Evolutionary conservation across 148 eudicot species (phyloP).

Genomic region (Camellia japonica): DNA sequence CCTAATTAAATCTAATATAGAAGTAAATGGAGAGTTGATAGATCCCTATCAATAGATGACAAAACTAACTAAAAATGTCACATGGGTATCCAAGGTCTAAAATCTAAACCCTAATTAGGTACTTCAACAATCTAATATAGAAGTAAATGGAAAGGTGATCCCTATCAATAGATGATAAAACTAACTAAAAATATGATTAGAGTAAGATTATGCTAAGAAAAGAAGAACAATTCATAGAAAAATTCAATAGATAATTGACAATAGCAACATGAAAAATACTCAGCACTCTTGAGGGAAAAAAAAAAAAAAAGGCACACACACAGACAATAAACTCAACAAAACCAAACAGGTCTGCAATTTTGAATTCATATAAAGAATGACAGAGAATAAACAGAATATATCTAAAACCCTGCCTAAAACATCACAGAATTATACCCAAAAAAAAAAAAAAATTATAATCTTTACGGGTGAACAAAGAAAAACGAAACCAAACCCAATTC

Average conservation of each 20-base stretch:
- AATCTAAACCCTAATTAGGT: background rate
- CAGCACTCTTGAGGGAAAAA: background rate
- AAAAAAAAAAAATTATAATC: background rate
- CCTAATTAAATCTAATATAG: too few species aligned
- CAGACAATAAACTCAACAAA: background rate
- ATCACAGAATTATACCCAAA: background rate
- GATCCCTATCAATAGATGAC: too few species aligned
- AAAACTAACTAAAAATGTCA: too few species aligned
- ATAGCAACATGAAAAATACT: background rate
- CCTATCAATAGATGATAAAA: background rate
- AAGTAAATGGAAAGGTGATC: background rate
- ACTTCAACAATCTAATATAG: background rate
- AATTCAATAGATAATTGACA: background rate
- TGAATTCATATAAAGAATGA: background rate
- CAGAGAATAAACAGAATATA: background rate
- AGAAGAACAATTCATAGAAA: background rate
- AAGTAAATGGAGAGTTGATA: too few species aligned
- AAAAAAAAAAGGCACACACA: background rate
- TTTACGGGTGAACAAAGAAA: background rate
- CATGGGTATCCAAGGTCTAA: too few species aligned
- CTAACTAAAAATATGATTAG: background rate
- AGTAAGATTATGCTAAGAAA: background rate
- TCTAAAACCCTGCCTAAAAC: background rate
- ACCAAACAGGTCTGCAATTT: background rate
- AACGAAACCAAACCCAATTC: background rate